Base-by-base conservation (phyloP, 2,329 filamentous ascomycete species). In the Penicillium fuscoglaucum region DNA sequence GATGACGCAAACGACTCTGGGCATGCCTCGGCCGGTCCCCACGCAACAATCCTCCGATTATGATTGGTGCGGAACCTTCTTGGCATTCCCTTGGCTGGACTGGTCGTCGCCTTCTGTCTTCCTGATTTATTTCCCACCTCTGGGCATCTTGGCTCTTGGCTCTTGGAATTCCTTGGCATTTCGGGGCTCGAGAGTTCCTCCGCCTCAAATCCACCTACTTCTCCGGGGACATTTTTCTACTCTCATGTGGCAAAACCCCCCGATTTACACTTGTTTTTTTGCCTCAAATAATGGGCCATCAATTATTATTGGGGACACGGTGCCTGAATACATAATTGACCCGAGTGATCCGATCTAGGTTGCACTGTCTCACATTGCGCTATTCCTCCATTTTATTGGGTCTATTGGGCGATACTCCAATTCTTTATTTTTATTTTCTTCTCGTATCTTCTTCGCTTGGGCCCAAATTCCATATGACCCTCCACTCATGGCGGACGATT, bases 1-100 rank as follows among this genome's bases (percentile, higher is more conserved):
- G 24, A 61, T 68, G 66, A 68, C 66, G 66, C 61, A 68, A 52
- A 66, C 58, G 63, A 66, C 59, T 54, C 64, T 67, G 47, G 66
- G 63, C 64, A 40, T 54, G 55, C 40, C 60, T 61, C 57, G 59
- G 61, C 55, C 41, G 33, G 45, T 29, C 39, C 41, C 51, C 43
- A 58, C 33, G 13, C 50, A 17, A 39, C 46, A 56, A 63, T 58
- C 58, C 37, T 60, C 15, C n/a, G 17, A 19, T 1, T 24, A 10
- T 48, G 6, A 57, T 57, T 57, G 58, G 59, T 55, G 62, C 59
- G 64, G 62, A 65, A 1, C 1, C 2, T 0, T 19, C 54, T 56
- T 56, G 54, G 54, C 54, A 29, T n/a, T 12, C 0, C 17, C 48
- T 44, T 55, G 53, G 46, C 46, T 37, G 2, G 24, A 31, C 15